Conservation (phyloP, 2,329 filamentous ascomycete genomes). For the Aspergillus aculeatus region DNA sequence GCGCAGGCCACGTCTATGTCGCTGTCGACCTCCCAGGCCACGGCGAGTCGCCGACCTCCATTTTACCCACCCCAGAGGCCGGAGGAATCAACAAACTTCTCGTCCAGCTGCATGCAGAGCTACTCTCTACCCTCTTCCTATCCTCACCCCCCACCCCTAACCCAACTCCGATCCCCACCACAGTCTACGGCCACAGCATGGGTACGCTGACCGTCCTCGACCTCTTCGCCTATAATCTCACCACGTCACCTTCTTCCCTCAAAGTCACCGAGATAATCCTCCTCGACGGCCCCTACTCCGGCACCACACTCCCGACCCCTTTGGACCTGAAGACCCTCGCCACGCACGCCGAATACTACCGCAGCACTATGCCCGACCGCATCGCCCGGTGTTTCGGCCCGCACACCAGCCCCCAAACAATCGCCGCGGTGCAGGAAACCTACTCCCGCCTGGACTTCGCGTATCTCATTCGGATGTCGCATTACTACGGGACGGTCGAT, state of each 20-base stretch:
- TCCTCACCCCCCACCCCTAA: background rate
- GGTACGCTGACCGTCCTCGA: background rate
- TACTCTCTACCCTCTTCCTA: background rate
- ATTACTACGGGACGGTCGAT: background rate
- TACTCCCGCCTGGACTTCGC: background rate
- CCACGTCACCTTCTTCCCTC: background rate
- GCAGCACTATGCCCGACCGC: background rate
- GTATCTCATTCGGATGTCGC: background rate
- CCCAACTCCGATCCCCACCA: no score
- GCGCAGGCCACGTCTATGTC: background rate
- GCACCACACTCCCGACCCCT: background rate
- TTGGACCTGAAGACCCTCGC: background rate
- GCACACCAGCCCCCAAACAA: background rate
- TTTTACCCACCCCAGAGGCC: background rate
- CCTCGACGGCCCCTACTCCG: background rate
- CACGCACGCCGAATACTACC: background rate
- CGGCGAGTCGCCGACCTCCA: background rate
- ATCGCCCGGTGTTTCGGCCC: background rate
- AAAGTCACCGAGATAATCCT: background rate
- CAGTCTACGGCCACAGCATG: background rate
- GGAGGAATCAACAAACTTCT: background rate
- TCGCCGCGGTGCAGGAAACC: background rate
- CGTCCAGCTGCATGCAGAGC: background rate
- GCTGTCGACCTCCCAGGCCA: background rate
- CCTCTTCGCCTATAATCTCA: background rate